Evolutionary conservation across 257 asterid species (phyloP).

Genomic region (Lithospermum erythrorhizon): DNA sequence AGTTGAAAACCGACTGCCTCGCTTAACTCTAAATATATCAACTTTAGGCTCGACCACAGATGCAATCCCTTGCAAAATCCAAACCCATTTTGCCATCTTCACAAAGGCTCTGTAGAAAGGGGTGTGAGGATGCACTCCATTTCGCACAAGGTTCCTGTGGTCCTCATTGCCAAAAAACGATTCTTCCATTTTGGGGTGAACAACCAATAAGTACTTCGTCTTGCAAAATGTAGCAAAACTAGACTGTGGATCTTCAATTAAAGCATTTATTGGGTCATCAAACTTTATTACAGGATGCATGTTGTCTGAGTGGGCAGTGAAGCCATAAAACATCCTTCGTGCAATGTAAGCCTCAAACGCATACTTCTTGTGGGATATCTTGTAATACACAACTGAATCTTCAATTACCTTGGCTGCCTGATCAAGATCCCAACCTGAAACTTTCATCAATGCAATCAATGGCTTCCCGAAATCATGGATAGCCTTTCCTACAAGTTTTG

Average conservation of each 20-base stretch:
- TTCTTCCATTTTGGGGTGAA: slow-evolving; percentile 60
- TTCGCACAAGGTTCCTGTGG: slow-evolving; percentile 51
- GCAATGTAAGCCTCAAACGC: slow-evolving; percentile 74
- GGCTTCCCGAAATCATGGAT: slow-evolving; percentile 80
- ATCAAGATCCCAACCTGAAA: slow-evolving; percentile 75
- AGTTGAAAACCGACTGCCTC: slow-evolving; percentile 51
- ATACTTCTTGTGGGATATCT: slow-evolving; percentile 68
- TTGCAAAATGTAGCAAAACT: slow-evolving; percentile 59
- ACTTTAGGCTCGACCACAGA: slow-evolving; percentile 34
- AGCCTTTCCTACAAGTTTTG: slow-evolving; percentile 44
- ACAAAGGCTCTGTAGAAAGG: slow-evolving; percentile 59
- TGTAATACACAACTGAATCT: slow-evolving; percentile 37
- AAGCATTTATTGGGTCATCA: slow-evolving; percentile 51
- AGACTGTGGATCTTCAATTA: slow-evolving; percentile 52
- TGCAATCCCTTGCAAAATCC: slow-evolving; percentile 53
- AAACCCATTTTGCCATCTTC: slow-evolving; percentile 71
- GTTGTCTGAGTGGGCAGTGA: slow-evolving; percentile 21
- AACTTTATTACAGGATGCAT: slow-evolving; percentile 28
- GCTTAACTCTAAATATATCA: slow-evolving; percentile 43
- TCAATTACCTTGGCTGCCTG: slow-evolving; percentile 49
- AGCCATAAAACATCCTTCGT: slow-evolving; percentile 53
- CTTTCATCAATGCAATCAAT: slow-evolving; percentile 58
- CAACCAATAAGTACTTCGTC: slow-evolving; percentile 51
- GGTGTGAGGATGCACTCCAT: slow-evolving; percentile 59
- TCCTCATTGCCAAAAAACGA: slow-evolving; percentile 68